Evolutionary conservation across 805 yeast species (phyloP), one percentile per base, ranked within the genome.

Genomic region (Candida quercuum): DNA sequence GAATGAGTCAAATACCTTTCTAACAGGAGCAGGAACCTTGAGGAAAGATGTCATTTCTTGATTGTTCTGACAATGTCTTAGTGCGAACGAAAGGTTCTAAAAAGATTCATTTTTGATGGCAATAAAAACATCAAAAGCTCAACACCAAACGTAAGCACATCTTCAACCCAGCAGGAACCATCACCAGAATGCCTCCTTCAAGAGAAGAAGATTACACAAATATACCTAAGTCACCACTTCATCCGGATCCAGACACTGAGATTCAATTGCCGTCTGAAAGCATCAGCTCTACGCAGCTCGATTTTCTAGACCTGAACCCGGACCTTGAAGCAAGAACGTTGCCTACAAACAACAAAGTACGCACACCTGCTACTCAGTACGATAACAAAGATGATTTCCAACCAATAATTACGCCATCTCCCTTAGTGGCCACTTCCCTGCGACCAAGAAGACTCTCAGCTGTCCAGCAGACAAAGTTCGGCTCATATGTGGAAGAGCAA

Each of bases 391-490:
- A 44, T 12, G 43, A 43, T 14, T 49, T 45, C 26, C 25, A 43
- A 19, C 51, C 47, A 8, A 25, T 16, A 1, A 24, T 42, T 2
- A 26, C 34, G 0, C 46, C 47, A 18, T 42, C 47, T 1, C 52
- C 49, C 3, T 35, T 35, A 1, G 32, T 13, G 9, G 19, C 13
- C 19, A 10, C 14, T n/a, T 23, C 12, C 33, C 33, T 26, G 6
- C 28, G 9, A 16, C 43, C 25, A 13, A 28, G 63, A 40, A 52
- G 61, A 30, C 57, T 74, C 3, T 64, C 72, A 0, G 46, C 54
- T 30, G 43, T 67, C 0, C 88, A 82, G 48, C 83, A 80, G 51
- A 71, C 78, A 31, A 69, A 71, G 45, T 64, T 81, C 41, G 59
- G 72, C 17, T 60, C 64, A 16, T 78, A 76, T 46, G 65, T 80